phyloP scores from a whole-genome alignment of 768 basidiomycete genomes.

The Pleurotus giganteus region DNA sequence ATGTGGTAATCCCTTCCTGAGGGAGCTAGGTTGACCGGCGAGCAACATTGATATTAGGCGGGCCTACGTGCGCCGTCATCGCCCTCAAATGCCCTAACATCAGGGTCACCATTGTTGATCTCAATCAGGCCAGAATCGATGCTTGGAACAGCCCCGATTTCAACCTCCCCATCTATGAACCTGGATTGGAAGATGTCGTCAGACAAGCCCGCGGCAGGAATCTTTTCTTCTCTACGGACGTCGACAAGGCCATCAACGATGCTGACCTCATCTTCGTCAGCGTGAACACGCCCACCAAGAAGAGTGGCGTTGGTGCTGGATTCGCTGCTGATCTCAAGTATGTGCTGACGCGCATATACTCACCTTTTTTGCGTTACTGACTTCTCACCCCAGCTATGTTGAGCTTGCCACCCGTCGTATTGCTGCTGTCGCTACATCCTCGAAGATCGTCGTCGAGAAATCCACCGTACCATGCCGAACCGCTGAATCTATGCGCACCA shows the following conservation, averaged over 20 bases:
- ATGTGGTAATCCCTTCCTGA: constrained; percentile 24
- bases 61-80: constrained; percentile 94
- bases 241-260: constrained; percentile 89
- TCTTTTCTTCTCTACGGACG: constrained; percentile 95
- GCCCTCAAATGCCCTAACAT: constrained; percentile 92
- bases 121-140: constrained; percentile 91
- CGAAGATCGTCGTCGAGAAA: constrained; percentile 99
- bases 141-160: constrained; percentile 94
- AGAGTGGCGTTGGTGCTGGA: constrained; percentile 94
- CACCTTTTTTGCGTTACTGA: constrained; percentile 7
- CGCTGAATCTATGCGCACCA: constrained; percentile 98
- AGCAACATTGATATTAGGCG: constrained; percentile 48
- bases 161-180: constrained; percentile 94
- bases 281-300: constrained; percentile 99
- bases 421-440: constrained; percentile 83
- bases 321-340: constrained; percentile 99
- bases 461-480: constrained; percentile 99
- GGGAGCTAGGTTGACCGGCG: constrained; percentile 8
- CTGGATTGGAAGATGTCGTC: constrained; percentile 91
- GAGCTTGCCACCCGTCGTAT: constrained; percentile 97
- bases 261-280: constrained; percentile 98
- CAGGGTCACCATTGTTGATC: constrained; percentile 94
- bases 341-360: constrained; percentile 27
- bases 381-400: constrained; percentile 67
- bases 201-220: constrained; percentile 87